Evolutionary conservation across 2,329 filamentous ascomycete genomes (phyloP).

Genomic region (Penicillium sp.): DNA sequence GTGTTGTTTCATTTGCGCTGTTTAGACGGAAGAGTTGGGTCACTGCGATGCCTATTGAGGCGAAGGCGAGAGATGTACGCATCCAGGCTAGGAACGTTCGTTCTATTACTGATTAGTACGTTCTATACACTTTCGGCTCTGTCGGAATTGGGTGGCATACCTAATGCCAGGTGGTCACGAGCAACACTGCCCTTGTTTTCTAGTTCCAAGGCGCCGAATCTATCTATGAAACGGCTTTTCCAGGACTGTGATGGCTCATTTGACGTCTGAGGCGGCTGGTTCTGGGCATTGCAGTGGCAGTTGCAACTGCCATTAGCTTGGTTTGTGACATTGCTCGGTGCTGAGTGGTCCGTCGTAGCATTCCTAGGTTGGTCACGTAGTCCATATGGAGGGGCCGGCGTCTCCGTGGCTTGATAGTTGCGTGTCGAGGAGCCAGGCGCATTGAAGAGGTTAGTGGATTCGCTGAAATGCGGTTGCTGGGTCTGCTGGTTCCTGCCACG

Average conservation of each 20-base stretch:
- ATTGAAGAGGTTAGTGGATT: constrained; percentile 35
- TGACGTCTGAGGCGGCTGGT: constrained; percentile 4
- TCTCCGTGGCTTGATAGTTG: constrained; percentile 34
- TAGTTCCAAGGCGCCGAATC: constrained; percentile 61
- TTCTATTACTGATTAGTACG: constrained; percentile 43
- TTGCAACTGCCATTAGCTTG: not conserved
- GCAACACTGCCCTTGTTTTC: constrained; percentile 67
- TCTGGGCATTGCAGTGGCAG: not conserved
- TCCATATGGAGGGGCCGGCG: not conserved
- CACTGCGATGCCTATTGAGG: constrained; percentile 63
- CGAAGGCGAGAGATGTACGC: constrained; percentile 64
- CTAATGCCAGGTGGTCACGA: constrained; percentile 62
- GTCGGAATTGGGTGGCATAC: constrained; percentile 34
- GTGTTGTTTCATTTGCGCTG: constrained; percentile 41
- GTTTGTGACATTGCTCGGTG: not conserved
- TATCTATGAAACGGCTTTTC: constrained; percentile 53
- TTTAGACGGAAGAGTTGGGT: constrained; percentile 67
- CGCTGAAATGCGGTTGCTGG: constrained; percentile 18
- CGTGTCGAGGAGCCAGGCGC: constrained; percentile 21
- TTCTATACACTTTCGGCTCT: not conserved
- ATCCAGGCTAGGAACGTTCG: constrained; percentile 69
- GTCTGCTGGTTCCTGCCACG: constrained; percentile 17
- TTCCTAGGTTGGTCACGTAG: constrained; percentile 2
- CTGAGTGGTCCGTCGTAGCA: constrained; percentile 9
- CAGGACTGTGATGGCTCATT: constrained; percentile 33